These are phyloP conservation scores for Neurospora tetraspora DNA, from an alignment of 495 filamentous ascomycete genomes.

Conservation along the genomic window DNA sequence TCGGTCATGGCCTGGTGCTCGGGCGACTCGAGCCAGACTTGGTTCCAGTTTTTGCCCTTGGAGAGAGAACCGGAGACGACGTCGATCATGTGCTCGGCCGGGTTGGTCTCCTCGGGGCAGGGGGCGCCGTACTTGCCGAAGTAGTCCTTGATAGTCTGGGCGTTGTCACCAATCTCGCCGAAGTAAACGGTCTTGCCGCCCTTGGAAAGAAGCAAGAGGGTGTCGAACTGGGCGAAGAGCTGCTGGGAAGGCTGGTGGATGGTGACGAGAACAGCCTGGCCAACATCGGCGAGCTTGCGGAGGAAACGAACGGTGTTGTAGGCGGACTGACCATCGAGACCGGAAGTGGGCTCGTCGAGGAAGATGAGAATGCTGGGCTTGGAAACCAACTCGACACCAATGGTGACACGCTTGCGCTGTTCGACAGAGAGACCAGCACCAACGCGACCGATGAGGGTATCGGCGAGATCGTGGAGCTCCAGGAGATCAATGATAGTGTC, in stretches of 20 bases:
- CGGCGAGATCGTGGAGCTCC: slow-evolving; percentile 68
- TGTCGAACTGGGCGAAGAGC: slow-evolving; percentile 67
- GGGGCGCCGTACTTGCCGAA: slow-evolving; percentile 56
- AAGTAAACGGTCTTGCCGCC: slow-evolving; percentile 64
- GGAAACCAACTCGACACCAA: slow-evolving; percentile 87
- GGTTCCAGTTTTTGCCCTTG: slow-evolving; percentile 63
- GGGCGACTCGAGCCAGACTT: slow-evolving; percentile 60
- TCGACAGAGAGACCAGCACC: slow-evolving; percentile 47
- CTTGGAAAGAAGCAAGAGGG: slow-evolving; percentile 52
- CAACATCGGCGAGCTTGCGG: slow-evolving; percentile 67
- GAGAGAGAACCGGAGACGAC: slow-evolving; percentile 52
- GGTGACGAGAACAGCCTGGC: slow-evolving; percentile 62
- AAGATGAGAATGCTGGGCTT: slow-evolving; percentile 72
- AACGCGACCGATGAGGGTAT: slow-evolving; percentile 70
- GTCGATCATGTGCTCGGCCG: slow-evolving; percentile 82
- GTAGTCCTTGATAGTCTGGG: slow-evolving; percentile 25
- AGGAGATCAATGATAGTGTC: slow-evolving; percentile 79
- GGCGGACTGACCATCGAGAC: slow-evolving; percentile 79
- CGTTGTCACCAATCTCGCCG: slow-evolving; percentile 42
- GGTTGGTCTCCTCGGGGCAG: slow-evolving; percentile 56
- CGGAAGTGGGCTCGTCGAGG: slow-evolving; percentile 72
- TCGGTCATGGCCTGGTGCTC: slow-evolving; percentile 50
- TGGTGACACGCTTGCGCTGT: slow-evolving; percentile 59
- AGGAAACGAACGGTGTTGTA: slow-evolving; percentile 75
- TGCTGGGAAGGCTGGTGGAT: slow-evolving; percentile 70